Base-by-base conservation (phyloP, 768 basidiomycete species). In the Pleurotus pulmonarius region DNA sequence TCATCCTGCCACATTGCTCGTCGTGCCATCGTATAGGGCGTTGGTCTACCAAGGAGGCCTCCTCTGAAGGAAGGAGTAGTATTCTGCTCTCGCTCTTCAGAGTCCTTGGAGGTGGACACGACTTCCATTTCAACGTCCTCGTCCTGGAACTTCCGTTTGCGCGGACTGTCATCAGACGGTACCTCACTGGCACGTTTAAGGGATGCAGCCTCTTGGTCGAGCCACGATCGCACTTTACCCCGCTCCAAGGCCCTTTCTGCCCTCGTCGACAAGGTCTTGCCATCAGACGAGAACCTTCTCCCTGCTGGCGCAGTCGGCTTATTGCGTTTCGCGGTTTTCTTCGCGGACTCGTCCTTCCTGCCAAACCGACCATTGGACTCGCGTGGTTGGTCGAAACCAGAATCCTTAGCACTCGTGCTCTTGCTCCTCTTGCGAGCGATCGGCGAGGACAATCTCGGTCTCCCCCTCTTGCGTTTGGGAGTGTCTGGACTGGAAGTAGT, bases 361-460 rank as follows among this genome's bases (percentile, higher is more conserved):
- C 85, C 85, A 60, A 89, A 88, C 15, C 85, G 76, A 43, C 87
- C 87, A 59, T 88, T 87, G 15, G 69, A 70, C 52, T 83, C 80
- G 56, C 87, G 76, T 2, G 87, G 87, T 62, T 88, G 87, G 9
- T 69, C 66, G 41, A 79, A 73, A 34, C 37, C 24, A 4, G 51
- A 26, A n/a, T 41, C 51, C 39, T 53, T 53, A 7, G 51, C 18
- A 29, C 67, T 65, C 56, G 46, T 34, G 29, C 18, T 29, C 24
- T 46, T 18, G 47, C 45, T 26, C 62, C 54, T 63, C 49, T 64
- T 56, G 41, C 61, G 59, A 13, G 59, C 52, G 16, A 56, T 56
- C 41, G 56, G 5, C 69, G 71, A 72, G 24, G 68, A 59, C 55
- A 76, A 63, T 41, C 75, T 72, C 11, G 77, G 77, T 25, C 77